Percentiles rank a stretch among this genome's conserved stretches.
Evolutionary conservation across 179 eudicot genomes (phyloP).

Genomic region (Beta corolliflora): DNA sequence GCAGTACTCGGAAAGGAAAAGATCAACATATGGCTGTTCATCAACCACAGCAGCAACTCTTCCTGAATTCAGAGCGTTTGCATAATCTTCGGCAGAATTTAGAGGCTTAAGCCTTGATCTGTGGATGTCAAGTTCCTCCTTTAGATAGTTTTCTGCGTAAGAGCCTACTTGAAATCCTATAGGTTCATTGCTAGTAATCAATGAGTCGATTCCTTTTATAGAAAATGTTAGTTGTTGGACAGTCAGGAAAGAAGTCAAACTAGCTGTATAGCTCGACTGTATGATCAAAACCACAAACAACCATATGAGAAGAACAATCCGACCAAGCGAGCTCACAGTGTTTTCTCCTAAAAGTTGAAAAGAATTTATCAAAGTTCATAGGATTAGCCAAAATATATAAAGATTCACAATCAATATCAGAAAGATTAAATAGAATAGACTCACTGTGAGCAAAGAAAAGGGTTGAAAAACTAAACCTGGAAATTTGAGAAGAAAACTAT

Average conservation of each 20-base stretch:
- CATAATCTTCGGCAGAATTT: conserved; percentile 41
- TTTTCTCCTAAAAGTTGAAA: too few species aligned
- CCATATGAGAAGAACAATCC: conserved; percentile 53
- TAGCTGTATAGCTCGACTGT: conserved; percentile 74
- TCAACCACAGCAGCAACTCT: conserved; percentile 67
- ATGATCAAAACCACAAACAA: conserved; percentile 66
- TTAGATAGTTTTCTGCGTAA: conserved; percentile 55
- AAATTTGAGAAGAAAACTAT: conserved; percentile 37
- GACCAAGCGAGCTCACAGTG: conserved; percentile 28
- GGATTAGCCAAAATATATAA: conserved; percentile 42
- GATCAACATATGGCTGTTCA: conserved; percentile 59
- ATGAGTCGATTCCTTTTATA: conserved; percentile 58
- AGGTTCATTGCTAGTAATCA: conserved; percentile 38
- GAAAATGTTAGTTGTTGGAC: conserved; percentile 59
- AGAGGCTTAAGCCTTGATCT: conserved; percentile 50
- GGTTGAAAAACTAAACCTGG: too few species aligned
- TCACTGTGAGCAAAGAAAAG: too few species aligned
- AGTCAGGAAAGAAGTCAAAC: conserved; percentile 67
- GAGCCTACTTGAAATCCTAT: conserved; percentile 66
- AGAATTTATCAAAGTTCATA: too few species aligned
- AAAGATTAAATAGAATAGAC: too few species aligned
- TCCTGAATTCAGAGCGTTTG: conserved; percentile 47
- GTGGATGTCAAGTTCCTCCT: conserved; percentile 49
- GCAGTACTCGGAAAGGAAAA: conserved; percentile 54
- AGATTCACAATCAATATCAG: too few species aligned